A percentile compares a stretch with the other conserved stretches of the same genome.
Conservation (phyloP, 257 asterid species). For the Anisodus tanguticus region DNA sequence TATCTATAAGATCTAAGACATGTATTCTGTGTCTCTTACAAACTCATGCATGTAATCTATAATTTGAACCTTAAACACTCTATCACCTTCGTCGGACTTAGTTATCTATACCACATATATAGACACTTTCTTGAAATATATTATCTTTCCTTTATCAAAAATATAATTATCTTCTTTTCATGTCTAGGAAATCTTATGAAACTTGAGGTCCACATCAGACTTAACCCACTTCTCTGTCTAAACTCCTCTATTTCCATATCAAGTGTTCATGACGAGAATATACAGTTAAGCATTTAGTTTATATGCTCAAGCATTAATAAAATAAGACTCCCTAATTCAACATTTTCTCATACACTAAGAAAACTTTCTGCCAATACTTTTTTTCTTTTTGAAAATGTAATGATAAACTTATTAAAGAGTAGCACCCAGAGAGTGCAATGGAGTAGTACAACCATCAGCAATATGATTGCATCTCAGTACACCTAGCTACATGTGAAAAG, state of each 20-base stretch:
- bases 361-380: constrained; percentile 1
- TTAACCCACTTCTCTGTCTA: constrained; percentile 2
- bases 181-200: background rate
- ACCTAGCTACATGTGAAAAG: background rate
- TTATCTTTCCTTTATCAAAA: background rate
- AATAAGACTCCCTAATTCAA: background rate
- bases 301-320: background rate
- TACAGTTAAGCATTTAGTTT: background rate
- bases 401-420: background rate
- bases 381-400: background rate
- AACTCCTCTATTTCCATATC: constrained; percentile 1
- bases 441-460: background rate
- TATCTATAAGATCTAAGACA: background rate
- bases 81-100: background rate
- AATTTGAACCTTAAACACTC: background rate
- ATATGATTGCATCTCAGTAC: background rate
- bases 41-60: constrained; percentile 9
- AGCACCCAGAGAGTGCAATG: background rate
- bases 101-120: background rate
- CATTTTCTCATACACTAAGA: background rate
- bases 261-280: background rate
- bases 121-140: background rate
- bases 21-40: background rate
- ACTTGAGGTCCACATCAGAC: background rate
- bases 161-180: background rate